A percentile compares a stretch with the other conserved stretches of the same genome.
These are phyloP conservation scores for Barnettozyma californica DNA, from an alignment of 805 yeast species.

Conservation along the genomic window DNA sequence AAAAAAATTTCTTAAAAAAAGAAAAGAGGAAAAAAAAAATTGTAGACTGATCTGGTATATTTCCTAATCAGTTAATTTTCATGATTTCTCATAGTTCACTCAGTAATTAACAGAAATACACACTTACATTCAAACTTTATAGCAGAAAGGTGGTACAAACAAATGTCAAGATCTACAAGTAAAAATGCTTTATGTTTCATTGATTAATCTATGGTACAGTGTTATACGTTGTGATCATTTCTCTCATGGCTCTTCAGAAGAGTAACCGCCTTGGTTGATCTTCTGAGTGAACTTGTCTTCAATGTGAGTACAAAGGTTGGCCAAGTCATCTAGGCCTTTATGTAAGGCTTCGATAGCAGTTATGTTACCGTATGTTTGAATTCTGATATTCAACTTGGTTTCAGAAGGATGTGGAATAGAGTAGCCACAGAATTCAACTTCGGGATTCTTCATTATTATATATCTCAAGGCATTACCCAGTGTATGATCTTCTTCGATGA, in stretches of 20 bases:
- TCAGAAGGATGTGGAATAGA: slow-evolving; percentile 98
- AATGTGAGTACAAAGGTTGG: slow-evolving; percentile 75
- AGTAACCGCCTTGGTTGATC: slow-evolving; percentile 50
- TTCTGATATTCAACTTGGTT: slow-evolving; percentile 79
- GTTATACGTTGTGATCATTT: background rate
- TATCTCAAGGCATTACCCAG: slow-evolving; percentile 91
- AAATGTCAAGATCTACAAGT: background rate
- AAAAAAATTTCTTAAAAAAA: slow-evolving; percentile 1
- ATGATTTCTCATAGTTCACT: no score
- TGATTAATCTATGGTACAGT: slow-evolving; percentile 4
- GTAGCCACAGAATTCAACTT: slow-evolving; percentile 97
- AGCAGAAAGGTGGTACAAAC: no score
- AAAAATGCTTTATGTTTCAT: background rate
- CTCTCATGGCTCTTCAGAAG: slow-evolving; percentile 44
- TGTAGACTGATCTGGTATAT: background rate
- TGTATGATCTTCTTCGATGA: slow-evolving; percentile 92
- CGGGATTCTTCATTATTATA: slow-evolving; percentile 95
- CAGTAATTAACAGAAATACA: no score
- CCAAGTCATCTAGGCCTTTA: slow-evolving; percentile 82
- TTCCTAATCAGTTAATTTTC: background rate
- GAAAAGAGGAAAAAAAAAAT: background rate
- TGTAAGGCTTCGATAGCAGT: slow-evolving; percentile 92
- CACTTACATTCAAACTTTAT: no score
- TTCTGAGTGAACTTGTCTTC: slow-evolving; percentile 73
- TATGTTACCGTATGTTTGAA: slow-evolving; percentile 82